phyloP scores from a whole-genome alignment of 805 yeast genomes.

The Metschnikowia matae region DNA sequence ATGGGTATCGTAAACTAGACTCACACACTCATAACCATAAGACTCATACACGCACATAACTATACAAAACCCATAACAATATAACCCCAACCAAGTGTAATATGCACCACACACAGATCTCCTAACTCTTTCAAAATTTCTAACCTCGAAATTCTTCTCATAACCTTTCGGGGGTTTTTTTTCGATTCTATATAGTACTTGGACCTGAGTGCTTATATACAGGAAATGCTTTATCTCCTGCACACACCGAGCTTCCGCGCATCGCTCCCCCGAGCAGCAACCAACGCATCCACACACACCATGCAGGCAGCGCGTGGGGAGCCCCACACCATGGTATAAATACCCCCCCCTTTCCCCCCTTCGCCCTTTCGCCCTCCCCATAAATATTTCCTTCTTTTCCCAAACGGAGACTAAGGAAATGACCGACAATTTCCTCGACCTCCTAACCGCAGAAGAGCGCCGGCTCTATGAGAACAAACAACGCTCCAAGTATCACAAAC shows the following conservation, averaged over 20 bases:
- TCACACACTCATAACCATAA: too few species aligned
- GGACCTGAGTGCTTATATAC: too few species aligned
- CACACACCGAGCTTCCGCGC: neutral
- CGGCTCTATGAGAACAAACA: constrained; percentile 32
- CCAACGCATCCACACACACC: neutral
- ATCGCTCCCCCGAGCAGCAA: constrained; percentile 3
- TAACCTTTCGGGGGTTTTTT: too few species aligned
- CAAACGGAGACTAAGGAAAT: neutral
- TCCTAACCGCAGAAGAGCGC: constrained; percentile 36
- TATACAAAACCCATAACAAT: too few species aligned
- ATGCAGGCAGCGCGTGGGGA: constrained; percentile 2
- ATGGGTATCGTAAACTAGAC: too few species aligned
- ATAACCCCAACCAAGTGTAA: too few species aligned
- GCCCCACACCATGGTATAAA: neutral
- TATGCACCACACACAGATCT: too few species aligned
- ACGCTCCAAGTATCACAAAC: constrained; percentile 59
- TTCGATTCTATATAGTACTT: too few species aligned
- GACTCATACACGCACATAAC: too few species aligned
- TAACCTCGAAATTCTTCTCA: too few species aligned
- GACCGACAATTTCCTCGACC: constrained; percentile 12
- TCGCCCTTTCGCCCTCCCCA: neutral
- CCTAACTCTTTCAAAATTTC: too few species aligned
- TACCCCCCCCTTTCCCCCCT: too few species aligned
- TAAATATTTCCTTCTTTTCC: neutral
- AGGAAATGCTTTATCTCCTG: neutral